A percentile compares a stretch with the other conserved stretches of the same genome.
Conservation (phyloP, 345 rosid genomes). For the Syzygium grande region DNA sequence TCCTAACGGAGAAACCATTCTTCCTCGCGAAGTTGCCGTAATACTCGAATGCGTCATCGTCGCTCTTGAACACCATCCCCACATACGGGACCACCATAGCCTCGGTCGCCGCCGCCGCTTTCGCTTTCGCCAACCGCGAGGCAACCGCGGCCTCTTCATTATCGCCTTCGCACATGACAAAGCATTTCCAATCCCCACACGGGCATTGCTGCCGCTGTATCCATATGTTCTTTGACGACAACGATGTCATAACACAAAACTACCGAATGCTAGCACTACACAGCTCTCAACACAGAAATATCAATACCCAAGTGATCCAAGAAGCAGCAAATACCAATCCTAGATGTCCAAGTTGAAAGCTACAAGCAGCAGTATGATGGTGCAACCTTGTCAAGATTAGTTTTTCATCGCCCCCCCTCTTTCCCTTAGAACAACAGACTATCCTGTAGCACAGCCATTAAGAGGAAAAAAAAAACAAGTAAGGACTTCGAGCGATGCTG, state of each 20-base stretch:
- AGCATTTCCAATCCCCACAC: constrained; percentile 96
- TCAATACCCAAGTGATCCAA: not conserved
- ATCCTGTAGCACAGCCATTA: not conserved
- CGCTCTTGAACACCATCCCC: constrained; percentile 73
- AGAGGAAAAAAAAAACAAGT: not conserved
- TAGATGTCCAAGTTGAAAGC: not conserved
- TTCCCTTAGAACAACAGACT: not conserved
- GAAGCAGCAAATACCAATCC: not conserved
- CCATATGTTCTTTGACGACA: constrained; percentile 44
- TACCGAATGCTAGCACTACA: not conserved
- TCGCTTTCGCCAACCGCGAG: constrained; percentile 38
- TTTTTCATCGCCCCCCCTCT: not conserved
- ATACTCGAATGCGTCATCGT: constrained; percentile 78
- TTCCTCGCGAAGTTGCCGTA: constrained; percentile 77
- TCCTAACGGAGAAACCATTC: constrained; percentile 80
- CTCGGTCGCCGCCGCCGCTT: constrained; percentile 24
- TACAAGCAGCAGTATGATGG: not conserved
- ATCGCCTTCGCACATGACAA: constrained; percentile 52
- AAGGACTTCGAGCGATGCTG: not conserved
- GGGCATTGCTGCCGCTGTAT: constrained; percentile 88
- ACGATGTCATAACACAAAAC: not conserved
- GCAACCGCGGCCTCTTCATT: constrained; percentile 30
- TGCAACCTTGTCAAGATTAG: not conserved
- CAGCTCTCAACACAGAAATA: not conserved
- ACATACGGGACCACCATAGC: constrained; percentile 64